Conservation (phyloP, 176 grass and related monocot genomes). For the Oryza officinalis region DNA sequence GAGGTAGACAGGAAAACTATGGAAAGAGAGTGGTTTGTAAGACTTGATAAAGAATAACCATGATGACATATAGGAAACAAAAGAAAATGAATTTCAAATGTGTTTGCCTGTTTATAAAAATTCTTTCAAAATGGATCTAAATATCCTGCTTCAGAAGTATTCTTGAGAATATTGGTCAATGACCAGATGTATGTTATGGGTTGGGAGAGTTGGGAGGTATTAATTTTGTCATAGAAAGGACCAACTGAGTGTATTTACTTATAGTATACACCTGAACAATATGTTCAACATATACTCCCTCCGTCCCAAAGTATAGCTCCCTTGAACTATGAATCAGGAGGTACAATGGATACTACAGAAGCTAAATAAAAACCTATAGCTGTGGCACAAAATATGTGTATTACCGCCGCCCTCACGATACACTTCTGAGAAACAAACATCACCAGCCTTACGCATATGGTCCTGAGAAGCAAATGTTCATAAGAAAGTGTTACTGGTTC, state of each 20-base stretch:
- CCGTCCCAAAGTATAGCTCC: too few relatives aligned
- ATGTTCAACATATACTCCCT: background rate
- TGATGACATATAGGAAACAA: background rate
- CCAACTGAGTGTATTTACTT: background rate
- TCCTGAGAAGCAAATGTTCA: slow-evolving; percentile 51
- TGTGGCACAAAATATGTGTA: slow-evolving; percentile 24
- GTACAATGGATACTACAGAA: background rate
- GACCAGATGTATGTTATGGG: background rate
- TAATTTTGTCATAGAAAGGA: background rate
- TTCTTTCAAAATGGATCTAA: background rate
- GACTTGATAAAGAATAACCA: slow-evolving; percentile 2
- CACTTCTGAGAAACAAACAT: slow-evolving; percentile 97
- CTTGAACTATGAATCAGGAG: too few relatives aligned
- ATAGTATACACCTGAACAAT: background rate
- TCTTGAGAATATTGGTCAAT: background rate
- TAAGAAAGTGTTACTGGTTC: background rate
- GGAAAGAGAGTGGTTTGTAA: background rate
- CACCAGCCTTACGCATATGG: slow-evolving; percentile 96
- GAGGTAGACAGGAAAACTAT: background rate
- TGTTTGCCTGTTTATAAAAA: background rate
- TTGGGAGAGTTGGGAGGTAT: background rate
- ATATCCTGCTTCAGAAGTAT: background rate
- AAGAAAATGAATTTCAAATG: background rate
- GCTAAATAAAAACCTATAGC: background rate
- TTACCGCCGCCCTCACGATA: slow-evolving; percentile 84